Percentiles rank a stretch among this genome's conserved stretches.
Conservation (phyloP, 371 early-diverging fungal genomes). For the Fennellomyces sp. region DNA sequence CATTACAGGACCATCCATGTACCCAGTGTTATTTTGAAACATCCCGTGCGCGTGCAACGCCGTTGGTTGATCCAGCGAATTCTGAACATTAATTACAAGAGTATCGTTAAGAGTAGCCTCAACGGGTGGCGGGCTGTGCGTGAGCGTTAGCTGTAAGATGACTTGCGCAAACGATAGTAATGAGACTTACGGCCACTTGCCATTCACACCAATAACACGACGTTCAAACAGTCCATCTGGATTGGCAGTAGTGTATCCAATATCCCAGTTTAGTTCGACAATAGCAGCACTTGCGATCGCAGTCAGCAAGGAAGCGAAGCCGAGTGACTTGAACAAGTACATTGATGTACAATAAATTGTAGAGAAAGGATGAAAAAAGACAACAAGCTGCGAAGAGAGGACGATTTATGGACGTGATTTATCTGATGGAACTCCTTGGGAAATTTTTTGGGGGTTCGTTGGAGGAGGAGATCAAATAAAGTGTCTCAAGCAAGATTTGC, state of each 20-base stretch:
- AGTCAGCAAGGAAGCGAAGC: slow-evolving; percentile 5
- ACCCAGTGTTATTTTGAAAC: slow-evolving; percentile 63
- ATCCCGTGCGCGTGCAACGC: slow-evolving; percentile 77
- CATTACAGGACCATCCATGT: slow-evolving; percentile 69
- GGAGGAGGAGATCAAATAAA: neutral
- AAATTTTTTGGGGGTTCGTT: neutral
- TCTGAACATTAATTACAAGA: slow-evolving; percentile 63
- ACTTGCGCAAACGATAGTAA: neutral
- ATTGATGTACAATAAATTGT: neutral
- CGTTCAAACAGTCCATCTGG: slow-evolving; percentile 70
- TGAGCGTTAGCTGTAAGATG: neutral
- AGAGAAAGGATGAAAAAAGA: neutral
- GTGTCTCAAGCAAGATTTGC: neutral
- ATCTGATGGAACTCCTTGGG: too few relatives aligned
- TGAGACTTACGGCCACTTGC: slow-evolving; percentile 67
- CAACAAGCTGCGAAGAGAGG: neutral
- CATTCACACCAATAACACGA: slow-evolving; percentile 78
- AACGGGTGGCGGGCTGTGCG: slow-evolving; percentile 46
- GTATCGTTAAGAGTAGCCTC: slow-evolving; percentile 56
- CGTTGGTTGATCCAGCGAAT: slow-evolving; percentile 55
- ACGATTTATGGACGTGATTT: neutral
- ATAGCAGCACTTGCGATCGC: slow-evolving; percentile 50
- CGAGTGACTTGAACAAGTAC: neutral
- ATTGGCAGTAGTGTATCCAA: slow-evolving; percentile 72
- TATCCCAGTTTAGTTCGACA: slow-evolving; percentile 72